These are phyloP conservation scores for Ogataea chonburiensis DNA, from an alignment of 805 yeast species.

Conservation along the genomic window DNA sequence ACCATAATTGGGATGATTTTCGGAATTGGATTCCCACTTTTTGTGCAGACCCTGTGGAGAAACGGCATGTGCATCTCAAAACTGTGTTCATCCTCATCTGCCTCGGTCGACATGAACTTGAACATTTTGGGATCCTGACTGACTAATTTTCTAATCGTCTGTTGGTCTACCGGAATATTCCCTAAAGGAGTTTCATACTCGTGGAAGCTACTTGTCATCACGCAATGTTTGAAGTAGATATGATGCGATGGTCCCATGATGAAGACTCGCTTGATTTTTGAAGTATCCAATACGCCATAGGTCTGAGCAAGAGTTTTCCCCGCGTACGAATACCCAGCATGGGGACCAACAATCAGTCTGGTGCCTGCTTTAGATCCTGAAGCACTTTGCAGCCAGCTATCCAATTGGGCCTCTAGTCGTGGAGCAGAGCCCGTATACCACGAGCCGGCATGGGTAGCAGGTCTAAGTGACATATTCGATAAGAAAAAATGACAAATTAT, in stretches of 20 bases:
- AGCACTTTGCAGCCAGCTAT: slow-evolving; percentile 42
- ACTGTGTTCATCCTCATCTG: slow-evolving; percentile 86
- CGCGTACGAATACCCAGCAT: slow-evolving; percentile 88
- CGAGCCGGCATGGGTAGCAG: slow-evolving; percentile 86
- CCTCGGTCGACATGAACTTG: slow-evolving; percentile 51
- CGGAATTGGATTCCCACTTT: slow-evolving; percentile 32
- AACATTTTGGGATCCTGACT: slow-evolving; percentile 41
- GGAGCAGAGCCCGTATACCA: slow-evolving; percentile 67
- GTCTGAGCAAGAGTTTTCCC: slow-evolving; percentile 78
- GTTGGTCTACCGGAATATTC: slow-evolving; percentile 60
- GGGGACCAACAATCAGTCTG: slow-evolving; percentile 63
- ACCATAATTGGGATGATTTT: slow-evolving; percentile 77
- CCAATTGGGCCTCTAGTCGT: slow-evolving; percentile 50
- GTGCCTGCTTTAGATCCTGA: slow-evolving; percentile 39
- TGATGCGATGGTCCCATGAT: slow-evolving; percentile 94
- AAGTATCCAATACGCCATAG: slow-evolving; percentile 65
- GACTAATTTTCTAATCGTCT: slow-evolving; percentile 38
- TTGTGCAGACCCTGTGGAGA: slow-evolving; percentile 48
- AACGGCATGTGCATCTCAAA: slow-evolving; percentile 94
- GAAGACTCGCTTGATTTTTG: slow-evolving; percentile 60
- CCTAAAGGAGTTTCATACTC: slow-evolving; percentile 84
- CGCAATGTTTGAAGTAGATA: slow-evolving; percentile 67
- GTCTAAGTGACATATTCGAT: slow-evolving; percentile 31
- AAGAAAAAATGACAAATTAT: too few species aligned
- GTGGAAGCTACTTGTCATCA: slow-evolving; percentile 50